These are phyloP conservation scores for Tuctoria greenei DNA, from an alignment of 176 grass and related monocot genomes.

Conservation along the genomic window DNA sequence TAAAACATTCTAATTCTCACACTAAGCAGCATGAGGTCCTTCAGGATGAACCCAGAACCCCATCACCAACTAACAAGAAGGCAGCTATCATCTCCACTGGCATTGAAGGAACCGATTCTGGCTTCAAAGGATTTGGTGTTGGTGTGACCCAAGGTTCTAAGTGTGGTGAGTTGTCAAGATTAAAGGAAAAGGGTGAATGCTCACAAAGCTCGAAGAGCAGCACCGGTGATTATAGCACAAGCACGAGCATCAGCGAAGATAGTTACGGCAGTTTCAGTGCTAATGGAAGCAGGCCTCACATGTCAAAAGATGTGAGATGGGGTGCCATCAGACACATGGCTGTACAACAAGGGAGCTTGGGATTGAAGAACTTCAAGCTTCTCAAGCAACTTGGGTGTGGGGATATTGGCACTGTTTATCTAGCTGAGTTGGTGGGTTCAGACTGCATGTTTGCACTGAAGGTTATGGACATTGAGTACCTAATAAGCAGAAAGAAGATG, in stretches of 20 bases:
- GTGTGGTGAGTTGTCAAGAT: conserved; percentile 50
- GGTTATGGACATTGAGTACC: conserved; percentile 94
- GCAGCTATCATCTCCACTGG: conserved; percentile 5
- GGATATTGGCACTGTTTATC: conserved; percentile 97
- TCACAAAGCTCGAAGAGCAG: conserved; percentile 97
- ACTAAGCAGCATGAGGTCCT: conserved; percentile 34
- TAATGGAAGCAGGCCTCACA: conserved; percentile 83
- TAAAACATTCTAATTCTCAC: conserved; percentile 38
- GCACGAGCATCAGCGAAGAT: conserved; percentile 90
- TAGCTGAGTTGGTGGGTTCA: conserved; percentile 76
- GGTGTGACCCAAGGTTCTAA: conserved; percentile 37
- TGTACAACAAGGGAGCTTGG: conserved; percentile 68
- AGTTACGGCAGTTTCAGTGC: conserved; percentile 72
- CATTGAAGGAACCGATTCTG: conserved; percentile 30
- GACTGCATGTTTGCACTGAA: conserved; percentile 96
- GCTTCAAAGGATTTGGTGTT: conserved; percentile 40
- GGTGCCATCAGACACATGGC: conserved; percentile 61
- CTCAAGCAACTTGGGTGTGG: conserved; percentile 91
- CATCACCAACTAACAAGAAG: conserved; percentile 46
- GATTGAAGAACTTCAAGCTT: conserved; percentile 91
- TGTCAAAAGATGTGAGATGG: conserved; percentile 97
- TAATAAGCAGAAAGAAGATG: conserved; percentile 93
- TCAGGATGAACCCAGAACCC: conserved; percentile 55
- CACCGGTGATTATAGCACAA: conserved; percentile 93
- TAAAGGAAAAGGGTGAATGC: conserved; percentile 88